These are phyloP conservation scores for Paragyromitra xinjiangensis DNA, from an alignment of 495 filamentous ascomycete species.

Conservation along the genomic window DNA sequence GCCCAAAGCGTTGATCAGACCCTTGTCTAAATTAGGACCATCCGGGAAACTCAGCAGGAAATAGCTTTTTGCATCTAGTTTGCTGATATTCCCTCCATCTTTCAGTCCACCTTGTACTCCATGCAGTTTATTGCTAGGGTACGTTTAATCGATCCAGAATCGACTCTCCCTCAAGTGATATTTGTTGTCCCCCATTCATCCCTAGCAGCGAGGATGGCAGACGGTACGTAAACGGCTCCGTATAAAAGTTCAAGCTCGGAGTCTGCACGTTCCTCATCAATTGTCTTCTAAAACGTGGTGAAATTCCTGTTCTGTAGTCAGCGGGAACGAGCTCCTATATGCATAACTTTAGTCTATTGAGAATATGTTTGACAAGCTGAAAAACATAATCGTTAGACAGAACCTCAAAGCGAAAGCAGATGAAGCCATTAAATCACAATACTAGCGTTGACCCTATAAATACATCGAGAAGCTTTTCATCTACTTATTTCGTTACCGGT, in stretches of 20 bases:
- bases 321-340: constrained; percentile 9
- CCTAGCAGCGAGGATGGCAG: constrained; percentile 1
- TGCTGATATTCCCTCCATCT: neutral
- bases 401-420: neutral
- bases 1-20: neutral
- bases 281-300: neutral
- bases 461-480: neutral
- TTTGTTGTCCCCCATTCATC: neutral
- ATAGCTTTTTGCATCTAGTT: neutral
- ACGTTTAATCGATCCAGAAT: neutral
- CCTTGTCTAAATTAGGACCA: neutral
- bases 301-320: neutral
- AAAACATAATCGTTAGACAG: neutral
- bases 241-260: constrained; percentile 2
- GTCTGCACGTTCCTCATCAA: neutral
- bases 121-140: too few species aligned
- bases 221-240: constrained; percentile 4
- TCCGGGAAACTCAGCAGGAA: neutral
- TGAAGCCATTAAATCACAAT: neutral
- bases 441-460: neutral
- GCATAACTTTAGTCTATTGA: neutral
- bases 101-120: neutral
- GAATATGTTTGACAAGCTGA: neutral
- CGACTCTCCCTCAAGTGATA: neutral
- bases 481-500: neutral